phyloP scores from a whole-genome alignment of 148 eudicot genomes.

The Linanthus parryae region DNA sequence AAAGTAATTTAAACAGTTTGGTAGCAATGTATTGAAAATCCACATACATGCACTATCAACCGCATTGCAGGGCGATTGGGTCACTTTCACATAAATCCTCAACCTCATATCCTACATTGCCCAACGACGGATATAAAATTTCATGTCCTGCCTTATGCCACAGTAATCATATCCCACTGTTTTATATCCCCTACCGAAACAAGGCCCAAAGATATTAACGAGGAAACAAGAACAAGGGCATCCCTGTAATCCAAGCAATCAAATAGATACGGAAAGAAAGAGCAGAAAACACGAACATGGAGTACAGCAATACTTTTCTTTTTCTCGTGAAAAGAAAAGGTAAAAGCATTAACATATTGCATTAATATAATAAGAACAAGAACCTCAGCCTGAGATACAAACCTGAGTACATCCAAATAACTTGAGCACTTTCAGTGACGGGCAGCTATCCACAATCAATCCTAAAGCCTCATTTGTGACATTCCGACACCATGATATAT shows the following conservation, averaged over 20 bases:
- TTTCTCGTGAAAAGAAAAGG: neutral
- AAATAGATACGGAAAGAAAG: neutral
- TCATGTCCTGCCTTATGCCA: too few relatives aligned
- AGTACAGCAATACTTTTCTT: neutral
- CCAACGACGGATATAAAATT: too few relatives aligned
- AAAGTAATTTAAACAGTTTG: too few relatives aligned
- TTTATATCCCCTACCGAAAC: neutral
- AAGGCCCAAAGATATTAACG: neutral
- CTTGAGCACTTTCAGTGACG: slow-evolving; percentile 59
- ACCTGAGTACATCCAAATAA: slow-evolving; percentile 94
- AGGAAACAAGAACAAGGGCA: neutral
- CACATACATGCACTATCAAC: too few relatives aligned
- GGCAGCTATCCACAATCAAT: slow-evolving; percentile 76
- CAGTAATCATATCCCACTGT: too few relatives aligned
- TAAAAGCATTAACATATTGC: neutral
- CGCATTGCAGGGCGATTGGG: too few relatives aligned
- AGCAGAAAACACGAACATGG: neutral
- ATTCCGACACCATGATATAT: slow-evolving; percentile 89
- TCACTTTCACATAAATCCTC: too few relatives aligned
- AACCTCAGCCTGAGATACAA: neutral
- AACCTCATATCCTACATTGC: too few relatives aligned
- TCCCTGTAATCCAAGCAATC: neutral
- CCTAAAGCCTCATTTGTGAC: slow-evolving; percentile 73
- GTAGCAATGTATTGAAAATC: too few relatives aligned
- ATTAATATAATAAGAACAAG: neutral